These are phyloP conservation scores for Xylaria arbuscula DNA, from an alignment of 2,329 filamentous ascomycete species.

Conservation along the genomic window DNA sequence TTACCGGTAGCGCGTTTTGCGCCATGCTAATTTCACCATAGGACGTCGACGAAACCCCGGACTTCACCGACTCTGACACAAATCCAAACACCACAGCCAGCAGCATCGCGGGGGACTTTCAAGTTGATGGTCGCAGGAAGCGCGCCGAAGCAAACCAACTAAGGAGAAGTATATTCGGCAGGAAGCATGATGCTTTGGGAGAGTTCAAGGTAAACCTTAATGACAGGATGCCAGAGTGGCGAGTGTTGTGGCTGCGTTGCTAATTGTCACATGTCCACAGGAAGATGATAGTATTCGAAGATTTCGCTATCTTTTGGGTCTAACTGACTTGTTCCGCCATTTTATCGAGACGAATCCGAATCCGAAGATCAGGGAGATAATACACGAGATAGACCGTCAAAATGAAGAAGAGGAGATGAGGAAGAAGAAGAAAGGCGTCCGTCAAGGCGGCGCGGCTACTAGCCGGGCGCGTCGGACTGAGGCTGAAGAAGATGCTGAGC, in stretches of 20 bases:
- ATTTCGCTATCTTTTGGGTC: slow-evolving; percentile 92
- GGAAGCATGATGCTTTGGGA: slow-evolving; percentile 91
- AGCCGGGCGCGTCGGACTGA: slow-evolving; percentile 89
- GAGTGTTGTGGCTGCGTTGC: slow-evolving; percentile 51
- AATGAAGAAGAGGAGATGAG: slow-evolving; percentile 79
- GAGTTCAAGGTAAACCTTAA: slow-evolving; percentile 80
- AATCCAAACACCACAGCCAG: slow-evolving; percentile 79
- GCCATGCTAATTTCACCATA: slow-evolving; percentile 43
- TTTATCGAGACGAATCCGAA: slow-evolving; percentile 99
- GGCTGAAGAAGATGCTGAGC: slow-evolving; percentile 96
- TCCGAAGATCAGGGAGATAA: slow-evolving; percentile 91
- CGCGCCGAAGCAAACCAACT: slow-evolving; percentile 89
- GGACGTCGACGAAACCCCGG: slow-evolving; percentile 74
- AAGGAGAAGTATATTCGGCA: slow-evolving; percentile 91
- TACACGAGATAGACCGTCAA: slow-evolving; percentile 93
- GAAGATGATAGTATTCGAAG: slow-evolving; percentile 95
- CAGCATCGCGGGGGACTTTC: slow-evolving; percentile 84
- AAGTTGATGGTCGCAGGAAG: slow-evolving; percentile 82
- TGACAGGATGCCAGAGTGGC: background rate
- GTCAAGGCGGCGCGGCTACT: slow-evolving; percentile 84
- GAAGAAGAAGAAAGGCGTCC: slow-evolving; percentile 77
- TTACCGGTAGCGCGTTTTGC: background rate
- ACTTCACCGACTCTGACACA: slow-evolving; percentile 74
- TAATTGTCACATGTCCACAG: slow-evolving; percentile 50
- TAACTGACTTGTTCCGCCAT: slow-evolving; percentile 97